Conservation (phyloP, 257 asterid species). For the Apocynum venetum region DNA sequence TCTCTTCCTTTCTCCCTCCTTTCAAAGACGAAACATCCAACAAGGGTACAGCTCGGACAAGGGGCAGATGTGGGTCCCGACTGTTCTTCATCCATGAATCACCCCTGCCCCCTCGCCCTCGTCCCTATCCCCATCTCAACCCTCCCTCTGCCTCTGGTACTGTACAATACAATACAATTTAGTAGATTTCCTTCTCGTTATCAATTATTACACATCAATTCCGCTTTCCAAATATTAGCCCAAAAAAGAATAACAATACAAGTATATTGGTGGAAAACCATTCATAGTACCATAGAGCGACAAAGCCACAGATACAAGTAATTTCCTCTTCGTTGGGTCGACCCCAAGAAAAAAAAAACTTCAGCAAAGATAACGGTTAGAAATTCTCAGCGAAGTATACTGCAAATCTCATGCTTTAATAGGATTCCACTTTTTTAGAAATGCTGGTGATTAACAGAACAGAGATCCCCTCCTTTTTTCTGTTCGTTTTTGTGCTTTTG, state of each 20-base stretch:
- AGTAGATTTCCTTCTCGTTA: background rate
- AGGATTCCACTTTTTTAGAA: too few species aligned
- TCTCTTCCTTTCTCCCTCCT: background rate
- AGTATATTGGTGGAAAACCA: background rate
- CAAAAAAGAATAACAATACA: background rate
- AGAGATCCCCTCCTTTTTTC: background rate
- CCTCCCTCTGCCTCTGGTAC: background rate
- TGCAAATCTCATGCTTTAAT: too few species aligned
- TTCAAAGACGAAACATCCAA: background rate
- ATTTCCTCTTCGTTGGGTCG: too few species aligned
- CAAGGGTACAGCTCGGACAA: constrained; percentile 5
- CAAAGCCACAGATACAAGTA: background rate
- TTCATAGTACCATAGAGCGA: background rate
- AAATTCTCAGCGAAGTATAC: too few species aligned
- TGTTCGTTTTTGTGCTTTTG: background rate
- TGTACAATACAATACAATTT: background rate
- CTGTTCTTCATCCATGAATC: background rate
- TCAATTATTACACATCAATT: background rate
- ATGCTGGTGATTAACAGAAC: background rate
- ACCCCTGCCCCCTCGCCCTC: background rate
- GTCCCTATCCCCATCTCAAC: background rate
- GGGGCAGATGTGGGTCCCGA: background rate
- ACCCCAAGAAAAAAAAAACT: too few species aligned
- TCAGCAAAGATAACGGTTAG: too few species aligned
- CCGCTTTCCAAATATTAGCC: background rate